A percentile compares a stretch with the other conserved stretches of the same genome.
phyloP scores from a whole-genome alignment of 768 basidiomycete genomes.

The Lentinula edodes region DNA sequence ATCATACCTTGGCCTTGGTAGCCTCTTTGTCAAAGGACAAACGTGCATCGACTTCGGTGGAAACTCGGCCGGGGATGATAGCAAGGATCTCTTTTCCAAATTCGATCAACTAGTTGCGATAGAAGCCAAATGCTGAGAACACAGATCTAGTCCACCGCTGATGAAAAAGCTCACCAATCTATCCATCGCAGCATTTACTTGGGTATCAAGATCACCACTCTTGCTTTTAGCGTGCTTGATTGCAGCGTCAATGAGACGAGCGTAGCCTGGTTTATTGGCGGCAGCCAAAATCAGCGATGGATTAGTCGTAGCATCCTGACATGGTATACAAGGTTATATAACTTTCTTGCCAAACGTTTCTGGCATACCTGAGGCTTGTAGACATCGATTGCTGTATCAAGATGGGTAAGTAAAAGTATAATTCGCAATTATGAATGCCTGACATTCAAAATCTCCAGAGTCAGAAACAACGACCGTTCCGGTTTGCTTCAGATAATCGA shows the following conservation, averaged over 20 bases:
- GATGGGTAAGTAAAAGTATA: slow-evolving; percentile 12
- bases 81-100: slow-evolving; percentile 94
- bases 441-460: slow-evolving; percentile 92
- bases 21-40: slow-evolving; percentile 94
- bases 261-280: slow-evolving; percentile 84
- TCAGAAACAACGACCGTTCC: slow-evolving; percentile 97
- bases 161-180: slow-evolving; percentile 62
- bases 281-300: slow-evolving; percentile 93
- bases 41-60: slow-evolving; percentile 97
- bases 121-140: background rate
- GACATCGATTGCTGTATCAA: slow-evolving; percentile 73
- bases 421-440: background rate
- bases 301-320: slow-evolving; percentile 95
- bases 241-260: slow-evolving; percentile 72
- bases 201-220: slow-evolving; percentile 69
- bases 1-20: slow-evolving; percentile 82
- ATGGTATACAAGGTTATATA: too few relatives aligned
- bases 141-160: background rate
- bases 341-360: background rate
- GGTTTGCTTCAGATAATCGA: slow-evolving; percentile 81
- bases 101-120: slow-evolving; percentile 71
- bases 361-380: slow-evolving; percentile 85
- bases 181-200: slow-evolving; percentile 79
- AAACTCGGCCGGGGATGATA: slow-evolving; percentile 97
- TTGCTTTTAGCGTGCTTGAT: slow-evolving; percentile 73